These are phyloP conservation scores for Chaetomium strumarium DNA, from an alignment of 2,329 filamentous ascomycete species.

Conservation along the genomic window DNA sequence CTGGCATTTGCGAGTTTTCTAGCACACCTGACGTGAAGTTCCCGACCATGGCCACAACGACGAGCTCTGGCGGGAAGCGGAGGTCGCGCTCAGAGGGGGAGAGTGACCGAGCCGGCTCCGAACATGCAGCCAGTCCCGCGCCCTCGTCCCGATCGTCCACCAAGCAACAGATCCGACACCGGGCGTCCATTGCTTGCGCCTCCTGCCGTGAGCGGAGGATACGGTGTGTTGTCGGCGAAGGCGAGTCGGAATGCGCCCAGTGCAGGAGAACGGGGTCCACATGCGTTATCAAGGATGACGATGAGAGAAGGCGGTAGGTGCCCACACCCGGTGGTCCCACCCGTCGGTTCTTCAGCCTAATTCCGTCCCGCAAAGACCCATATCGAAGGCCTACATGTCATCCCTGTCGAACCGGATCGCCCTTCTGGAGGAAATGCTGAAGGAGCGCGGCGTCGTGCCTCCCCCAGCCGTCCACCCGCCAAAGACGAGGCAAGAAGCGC, in stretches of 20 bases:
- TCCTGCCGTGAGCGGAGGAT: conserved; percentile 44
- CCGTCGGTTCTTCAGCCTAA: conserved; percentile 1
- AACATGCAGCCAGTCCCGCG: conserved; percentile 31
- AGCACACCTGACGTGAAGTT: neutral
- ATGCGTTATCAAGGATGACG: conserved; percentile 53
- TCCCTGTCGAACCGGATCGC: conserved; percentile 49
- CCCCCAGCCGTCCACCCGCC: conserved; percentile 49
- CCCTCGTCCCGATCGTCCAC: conserved; percentile 25
- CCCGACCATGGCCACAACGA: conserved; percentile 11
- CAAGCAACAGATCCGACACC: conserved; percentile 37
- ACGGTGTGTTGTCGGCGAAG: conserved; percentile 49
- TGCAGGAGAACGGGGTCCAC: conserved; percentile 45
- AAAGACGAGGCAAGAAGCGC: conserved; percentile 41
- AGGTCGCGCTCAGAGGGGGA: conserved; percentile 20
- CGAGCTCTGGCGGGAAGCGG: conserved; percentile 15
- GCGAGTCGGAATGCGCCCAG: conserved; percentile 45
- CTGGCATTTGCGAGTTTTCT: neutral
- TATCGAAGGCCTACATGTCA: conserved; percentile 53
- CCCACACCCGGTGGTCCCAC: neutral
- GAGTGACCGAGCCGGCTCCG: conserved; percentile 29
- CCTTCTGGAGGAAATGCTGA: conserved; percentile 46
- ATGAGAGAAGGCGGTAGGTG: conserved; percentile 47
- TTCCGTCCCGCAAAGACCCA: conserved; percentile 40
- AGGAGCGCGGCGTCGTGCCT: conserved; percentile 42
- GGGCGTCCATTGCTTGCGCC: conserved; percentile 51